Base-by-base conservation (phyloP, 805 yeast genomes). In the Cephaloascus albidus region DNA sequence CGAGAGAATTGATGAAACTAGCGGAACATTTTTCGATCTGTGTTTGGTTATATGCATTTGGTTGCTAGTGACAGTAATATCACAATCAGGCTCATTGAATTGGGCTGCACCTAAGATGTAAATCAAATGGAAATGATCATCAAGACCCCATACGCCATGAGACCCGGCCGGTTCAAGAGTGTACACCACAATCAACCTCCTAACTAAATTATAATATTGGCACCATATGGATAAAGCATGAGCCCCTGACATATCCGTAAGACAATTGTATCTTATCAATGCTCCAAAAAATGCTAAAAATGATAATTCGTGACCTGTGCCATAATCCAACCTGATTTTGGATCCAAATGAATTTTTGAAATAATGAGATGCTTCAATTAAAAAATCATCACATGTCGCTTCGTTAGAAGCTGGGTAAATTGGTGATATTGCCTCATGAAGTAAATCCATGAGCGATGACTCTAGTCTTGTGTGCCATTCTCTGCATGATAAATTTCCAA, bases 71-170 rank as follows among this genome's bases (percentile, higher is more conserved):
- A n/a, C n/a, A n/a, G n/a, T n/a, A n/a, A n/a, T n/a, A n/a, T n/a
- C n/a, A n/a, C n/a, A n/a, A n/a, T n/a, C n/a, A 8, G 28, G 12
- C 10, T 23, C 12, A 12, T 23, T 23, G 28, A 86, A 64, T 55
- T 93, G 95, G 0, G 95, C 77, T 0, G 95, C 78, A 0, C 99
- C 99, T n/a, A 93, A 58, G 3, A 93, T 76, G 55, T 87, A 93
- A 4, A 85, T 74, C 39, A 87, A 65, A 61, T 85, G 96, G 67
- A 87, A 87, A 58, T 93, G 96, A 53, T 93, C 99, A 61, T 93
- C 99, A 10, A 93, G 71, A 0, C 99, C 98, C 98, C 98, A 93
- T 2, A 88, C 96, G 1, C 98, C 98, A 58, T 90, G 97, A 4
- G 93, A 81, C 0, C 99, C 99, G 0, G 99, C 99, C 0, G 99